Base-by-base conservation (phyloP, 2,329 filamentous ascomycete genomes). In the Lasiodiplodia hormozganensis region DNA sequence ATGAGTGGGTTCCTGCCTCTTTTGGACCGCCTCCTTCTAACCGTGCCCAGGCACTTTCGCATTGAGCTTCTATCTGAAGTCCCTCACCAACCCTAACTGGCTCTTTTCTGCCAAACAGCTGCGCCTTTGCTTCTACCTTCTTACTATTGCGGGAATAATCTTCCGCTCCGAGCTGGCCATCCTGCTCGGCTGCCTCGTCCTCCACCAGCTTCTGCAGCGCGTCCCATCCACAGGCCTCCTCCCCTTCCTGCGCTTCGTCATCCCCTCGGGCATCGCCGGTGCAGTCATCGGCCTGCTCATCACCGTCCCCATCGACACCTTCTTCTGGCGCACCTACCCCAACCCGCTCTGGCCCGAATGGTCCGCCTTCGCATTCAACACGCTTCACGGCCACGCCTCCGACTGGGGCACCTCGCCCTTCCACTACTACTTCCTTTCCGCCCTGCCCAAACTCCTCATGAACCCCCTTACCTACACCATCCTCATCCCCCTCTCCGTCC, bases 91-190 rank as follows among this genome's bases (percentile, higher is more conserved):
- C 18, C 52, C 75, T 16, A 70, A 72, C 8, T 73, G 74, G 64
- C 80, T 76, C 36, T 74, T 79, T 2, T 49, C 57, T 4, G 28
- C 57, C 38, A 82, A 80, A 65, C 85, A 87, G 56, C 86, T 89
- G 58, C 87, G 88, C 57, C 78, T 93, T 36, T 88, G 90, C 47
- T 84, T 97, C 25, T 89, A 88, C 70, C 83, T 97, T 7, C 84
- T 99, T 51, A 94, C 94, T 18, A 83, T 95, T 54, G 88, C 94
- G 7, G 92, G 92, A 0, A 87, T 94, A 65, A 85, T 98, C 52
- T 98, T 98, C 82, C 92, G 96, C 73, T 92, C 93, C 43, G 96
- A 99, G 75, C 82, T 98, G 51, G 94, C 93, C 49, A 84, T 98
- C 56, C 85, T 98, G 18, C 88, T 98, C 10, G 86, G 84, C 52